These are phyloP conservation scores for Elymus sibiricus DNA, from an alignment of 176 grass and related monocot species.

Conservation along the genomic window DNA sequence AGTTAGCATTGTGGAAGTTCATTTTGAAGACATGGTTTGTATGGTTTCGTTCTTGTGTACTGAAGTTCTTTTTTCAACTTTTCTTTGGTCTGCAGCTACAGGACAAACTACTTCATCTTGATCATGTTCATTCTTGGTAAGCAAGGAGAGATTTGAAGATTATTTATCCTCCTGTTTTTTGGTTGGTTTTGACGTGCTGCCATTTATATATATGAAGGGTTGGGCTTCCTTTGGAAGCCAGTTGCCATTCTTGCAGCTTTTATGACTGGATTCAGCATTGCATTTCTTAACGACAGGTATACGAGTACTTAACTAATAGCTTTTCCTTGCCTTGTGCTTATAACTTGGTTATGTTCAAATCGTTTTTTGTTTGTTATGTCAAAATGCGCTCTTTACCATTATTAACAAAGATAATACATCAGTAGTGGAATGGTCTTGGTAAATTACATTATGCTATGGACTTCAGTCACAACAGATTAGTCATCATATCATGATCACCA, in stretches of 20 bases:
- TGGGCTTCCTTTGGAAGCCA: slow-evolving; percentile 87
- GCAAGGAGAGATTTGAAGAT: slow-evolving; percentile 28
- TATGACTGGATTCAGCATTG: slow-evolving; percentile 81
- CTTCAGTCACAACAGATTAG: neutral
- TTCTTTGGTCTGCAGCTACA: slow-evolving; percentile 60
- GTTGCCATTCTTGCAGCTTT: slow-evolving; percentile 82
- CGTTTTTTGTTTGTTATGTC: neutral
- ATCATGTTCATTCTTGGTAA: slow-evolving; percentile 75
- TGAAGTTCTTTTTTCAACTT: slow-evolving; percentile 24
- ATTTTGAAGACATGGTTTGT: neutral
- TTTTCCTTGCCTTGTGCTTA: neutral
- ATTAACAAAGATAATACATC: neutral
- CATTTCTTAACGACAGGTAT: slow-evolving; percentile 95
- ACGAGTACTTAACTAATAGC: neutral
- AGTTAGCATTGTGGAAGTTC: neutral
- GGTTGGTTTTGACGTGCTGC: slow-evolving; percentile 20
- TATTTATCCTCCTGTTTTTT: slow-evolving; percentile 7
- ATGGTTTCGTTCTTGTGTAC: neutral
- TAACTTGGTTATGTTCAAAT: neutral
- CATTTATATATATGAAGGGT: slow-evolving; percentile 38
- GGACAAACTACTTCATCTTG: slow-evolving; percentile 83
- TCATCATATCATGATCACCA: neutral
- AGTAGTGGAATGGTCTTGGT: neutral
- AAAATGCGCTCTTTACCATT: neutral
- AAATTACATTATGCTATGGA: neutral